Percentiles rank a stretch among this genome's conserved stretches.
These are phyloP conservation scores for Phytophthora hibernalis DNA, from an alignment of 352 stramenopile genomes.

Conservation along the genomic window DNA sequence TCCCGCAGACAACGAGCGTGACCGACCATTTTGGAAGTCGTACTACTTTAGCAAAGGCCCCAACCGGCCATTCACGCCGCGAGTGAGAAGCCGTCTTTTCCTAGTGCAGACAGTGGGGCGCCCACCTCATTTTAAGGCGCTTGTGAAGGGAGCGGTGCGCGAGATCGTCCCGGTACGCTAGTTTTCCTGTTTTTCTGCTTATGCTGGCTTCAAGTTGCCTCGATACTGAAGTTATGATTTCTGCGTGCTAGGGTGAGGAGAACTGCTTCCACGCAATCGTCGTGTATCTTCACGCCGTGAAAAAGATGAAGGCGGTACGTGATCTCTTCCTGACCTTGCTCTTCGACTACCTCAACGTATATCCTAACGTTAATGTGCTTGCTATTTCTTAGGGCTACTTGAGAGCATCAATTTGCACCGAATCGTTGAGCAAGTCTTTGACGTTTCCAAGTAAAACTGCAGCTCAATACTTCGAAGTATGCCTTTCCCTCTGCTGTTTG, in stretches of 20 bases:
- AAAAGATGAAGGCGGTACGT: slow-evolving; percentile 86
- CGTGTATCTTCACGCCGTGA: slow-evolving; percentile 85
- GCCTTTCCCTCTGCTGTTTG: slow-evolving; percentile 23
- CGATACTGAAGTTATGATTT: slow-evolving; percentile 6
- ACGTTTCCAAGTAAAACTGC: slow-evolving; percentile 78
- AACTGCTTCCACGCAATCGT: slow-evolving; percentile 88
- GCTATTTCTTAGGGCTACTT: slow-evolving; percentile 66
- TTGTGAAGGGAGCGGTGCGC: slow-evolving; percentile 75
- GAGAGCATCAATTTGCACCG: slow-evolving; percentile 88
- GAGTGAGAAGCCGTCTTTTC: slow-evolving; percentile 75
- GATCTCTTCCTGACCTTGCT: neutral
- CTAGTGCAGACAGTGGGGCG: slow-evolving; percentile 77
- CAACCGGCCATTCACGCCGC: slow-evolving; percentile 74
- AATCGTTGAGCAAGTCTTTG: slow-evolving; percentile 87
- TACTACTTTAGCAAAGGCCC: slow-evolving; percentile 82
- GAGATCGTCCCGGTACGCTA: slow-evolving; percentile 82
- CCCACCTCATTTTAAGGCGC: slow-evolving; percentile 87
- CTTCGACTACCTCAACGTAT: neutral
- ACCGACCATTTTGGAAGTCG: slow-evolving; percentile 84
- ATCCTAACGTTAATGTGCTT: slow-evolving; percentile 15
- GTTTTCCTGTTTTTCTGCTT: neutral
- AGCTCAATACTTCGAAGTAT: slow-evolving; percentile 18
- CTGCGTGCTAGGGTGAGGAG: slow-evolving; percentile 66
- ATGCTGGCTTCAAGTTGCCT: neutral
- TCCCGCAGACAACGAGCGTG: slow-evolving; percentile 73